Evolutionary conservation across 1,284 basidiomycete species (phyloP).

Genomic region (Macrocystidia cucumis): DNA sequence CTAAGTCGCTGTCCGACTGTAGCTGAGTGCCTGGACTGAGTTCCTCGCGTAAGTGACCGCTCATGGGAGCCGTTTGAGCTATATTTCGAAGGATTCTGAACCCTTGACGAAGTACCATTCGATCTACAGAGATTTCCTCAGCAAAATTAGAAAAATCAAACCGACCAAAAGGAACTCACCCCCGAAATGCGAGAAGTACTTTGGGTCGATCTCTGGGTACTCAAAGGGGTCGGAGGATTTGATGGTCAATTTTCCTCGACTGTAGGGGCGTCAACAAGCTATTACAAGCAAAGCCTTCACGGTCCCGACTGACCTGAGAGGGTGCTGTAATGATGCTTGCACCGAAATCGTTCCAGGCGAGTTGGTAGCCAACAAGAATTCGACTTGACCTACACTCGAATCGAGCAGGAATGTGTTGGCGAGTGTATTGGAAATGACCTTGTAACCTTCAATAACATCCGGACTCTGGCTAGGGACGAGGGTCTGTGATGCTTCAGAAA

Average conservation of each 20-base stretch:
- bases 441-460: slow-evolving; percentile 54
- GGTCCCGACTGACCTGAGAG: slow-evolving; percentile 31
- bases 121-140: slow-evolving; percentile 30
- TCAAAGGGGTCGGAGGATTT: too few species aligned
- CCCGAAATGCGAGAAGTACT: slow-evolving; percentile 41
- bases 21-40: slow-evolving; percentile 30
- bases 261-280: too few species aligned
- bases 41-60: slow-evolving; percentile 25
- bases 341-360: slow-evolving; percentile 40
- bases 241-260: too few species aligned
- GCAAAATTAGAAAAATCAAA: not conserved
- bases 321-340: slow-evolving; percentile 64
- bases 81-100: slow-evolving; percentile 45
- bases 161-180: slow-evolving; percentile 18
- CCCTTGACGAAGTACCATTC: slow-evolving; percentile 47
- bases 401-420: slow-evolving; percentile 32
- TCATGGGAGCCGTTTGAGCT: slow-evolving; percentile 32
- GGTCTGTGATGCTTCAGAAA: slow-evolving; percentile 9
- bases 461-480: slow-evolving; percentile 39
- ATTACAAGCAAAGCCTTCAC: not conserved
- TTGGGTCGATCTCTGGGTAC: slow-evolving; percentile 29
- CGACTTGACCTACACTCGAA: slow-evolving; percentile 43
- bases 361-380: slow-evolving; percentile 56
- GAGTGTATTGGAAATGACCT: slow-evolving; percentile 48
- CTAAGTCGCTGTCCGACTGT: slow-evolving; percentile 36